These are phyloP conservation scores for Boeremia lycopersici DNA, from an alignment of 2,329 filamentous ascomycete species.

Conservation along the genomic window DNA sequence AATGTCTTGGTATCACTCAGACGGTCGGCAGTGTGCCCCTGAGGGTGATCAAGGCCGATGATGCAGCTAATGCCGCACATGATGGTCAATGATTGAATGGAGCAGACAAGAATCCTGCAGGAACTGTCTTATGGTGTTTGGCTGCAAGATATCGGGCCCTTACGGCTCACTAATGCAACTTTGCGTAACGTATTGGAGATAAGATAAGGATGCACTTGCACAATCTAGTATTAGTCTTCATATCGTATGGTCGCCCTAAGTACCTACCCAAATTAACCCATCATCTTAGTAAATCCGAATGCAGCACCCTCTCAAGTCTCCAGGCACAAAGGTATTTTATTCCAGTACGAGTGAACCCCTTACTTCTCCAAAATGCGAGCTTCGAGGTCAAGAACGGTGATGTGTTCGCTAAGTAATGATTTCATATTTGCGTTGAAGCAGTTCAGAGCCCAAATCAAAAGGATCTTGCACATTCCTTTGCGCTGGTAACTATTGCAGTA, in stretches of 20 bases:
- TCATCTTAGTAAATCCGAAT: too few relatives aligned
- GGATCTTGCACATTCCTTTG: too few relatives aligned
- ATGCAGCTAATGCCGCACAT: slow-evolving; percentile 18
- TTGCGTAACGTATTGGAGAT: slow-evolving; percentile 11
- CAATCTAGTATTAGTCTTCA: neutral
- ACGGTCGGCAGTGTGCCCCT: slow-evolving; percentile 1
- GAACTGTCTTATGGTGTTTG: neutral
- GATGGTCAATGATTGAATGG: neutral
- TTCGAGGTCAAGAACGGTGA: too few relatives aligned
- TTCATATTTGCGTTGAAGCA: too few relatives aligned
- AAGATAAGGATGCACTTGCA: slow-evolving; percentile 5
- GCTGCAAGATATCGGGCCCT: neutral
- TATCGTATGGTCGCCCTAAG: neutral
- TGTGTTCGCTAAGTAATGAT: too few relatives aligned
- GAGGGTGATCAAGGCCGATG: slow-evolving; percentile 9
- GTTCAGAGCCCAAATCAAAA: too few relatives aligned
- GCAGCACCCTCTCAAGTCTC: too few relatives aligned
- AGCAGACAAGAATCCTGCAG: slow-evolving; percentile 2
- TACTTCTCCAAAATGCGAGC: too few relatives aligned
- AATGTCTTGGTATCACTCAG: slow-evolving; percentile 5
- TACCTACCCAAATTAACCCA: too few relatives aligned
- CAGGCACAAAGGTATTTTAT: too few relatives aligned
- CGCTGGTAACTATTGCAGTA: too few relatives aligned
- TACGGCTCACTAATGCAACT: slow-evolving; percentile 8
- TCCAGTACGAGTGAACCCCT: too few relatives aligned